phyloP scores from a whole-genome alignment of 73 alveolate genomes.

The Strombidium stylifer region DNA sequence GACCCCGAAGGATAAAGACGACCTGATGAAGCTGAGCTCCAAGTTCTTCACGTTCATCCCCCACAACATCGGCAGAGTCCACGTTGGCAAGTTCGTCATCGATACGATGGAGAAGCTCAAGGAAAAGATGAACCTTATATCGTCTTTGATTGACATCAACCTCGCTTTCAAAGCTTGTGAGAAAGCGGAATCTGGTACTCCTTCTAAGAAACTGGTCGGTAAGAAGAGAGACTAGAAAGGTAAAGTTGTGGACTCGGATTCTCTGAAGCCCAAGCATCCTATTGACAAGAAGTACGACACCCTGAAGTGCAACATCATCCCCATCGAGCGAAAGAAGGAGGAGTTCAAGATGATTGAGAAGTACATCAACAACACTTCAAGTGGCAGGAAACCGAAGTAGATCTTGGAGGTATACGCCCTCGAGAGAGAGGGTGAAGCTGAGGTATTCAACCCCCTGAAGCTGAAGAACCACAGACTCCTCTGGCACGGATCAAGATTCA shows the following conservation, averaged over 20 bases:
- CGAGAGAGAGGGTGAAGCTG: slow-evolving; percentile 73
- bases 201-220: no score
- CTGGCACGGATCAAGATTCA: slow-evolving; percentile 96
- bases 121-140: slow-evolving; percentile 70
- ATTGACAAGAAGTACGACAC: slow-evolving; percentile 63
- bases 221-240: no score
- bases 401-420: slow-evolving; percentile 72
- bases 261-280: slow-evolving; percentile 13
- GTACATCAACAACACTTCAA: slow-evolving; percentile 65
- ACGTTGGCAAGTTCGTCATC: slow-evolving; percentile 77
- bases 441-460: slow-evolving; percentile 53
- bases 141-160: slow-evolving; percentile 24
- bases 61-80: slow-evolving; percentile 88
- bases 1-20: slow-evolving; percentile 40
- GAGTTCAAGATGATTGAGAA: slow-evolving; percentile 48
- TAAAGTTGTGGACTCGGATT: no score
- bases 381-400: slow-evolving; percentile 44
- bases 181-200: no score
- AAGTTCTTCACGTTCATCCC: slow-evolving; percentile 92
- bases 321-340: slow-evolving; percentile 47
- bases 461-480: slow-evolving; percentile 71
- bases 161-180: slow-evolving; percentile 25
- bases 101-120: slow-evolving; percentile 73
- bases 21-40: slow-evolving; percentile 62
- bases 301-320: slow-evolving; percentile 57